Evolutionary conservation across 805 yeast species (phyloP), one percentile per base, ranked within the genome.

Genomic region (Millerozyma acaciae): DNA sequence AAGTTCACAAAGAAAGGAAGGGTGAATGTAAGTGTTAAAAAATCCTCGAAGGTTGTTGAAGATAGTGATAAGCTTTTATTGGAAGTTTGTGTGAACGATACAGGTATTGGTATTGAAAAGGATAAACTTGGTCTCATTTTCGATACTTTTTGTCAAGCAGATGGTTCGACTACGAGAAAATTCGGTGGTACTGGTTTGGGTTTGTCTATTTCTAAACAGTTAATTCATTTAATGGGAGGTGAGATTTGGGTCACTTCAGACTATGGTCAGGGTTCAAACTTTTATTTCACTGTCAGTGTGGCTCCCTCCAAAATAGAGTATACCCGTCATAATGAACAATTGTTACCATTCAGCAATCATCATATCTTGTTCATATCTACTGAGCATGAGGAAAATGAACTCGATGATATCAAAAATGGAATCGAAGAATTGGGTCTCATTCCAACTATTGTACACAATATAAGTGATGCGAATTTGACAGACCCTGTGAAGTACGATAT

Each of bases 111-210:
- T 45, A 86, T 86, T 46, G 86, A 81, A 49, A 78, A 76, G 51
- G 95, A 87, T 50, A 86, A 86, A 52, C 67, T 86, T 22, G 95
- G 86, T 20, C 69, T 87, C 26, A 87, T 86, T 47, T 86, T 86
- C 51, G 95, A 86, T 51, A 86, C 90, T 3, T 86, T 86, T 64
- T 83, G 95, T 45, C 95, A 86, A 57, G 95, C 95, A 6, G 96
- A 86, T 61, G 96, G 96, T 26, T 84, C 95, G 4, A 86, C 95
- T 2, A 86, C 95, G 2, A 75, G 95, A 55, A 85, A 85, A 57
- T 87, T 86, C 55, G 96, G 95, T 48, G 96, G 96, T 50, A 87
- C 95, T 3, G 96, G 96, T 43, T 68, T 86, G 28, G 96, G 96
- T 12, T 68, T 86, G 35, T 84, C 94, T 3, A 86, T 86, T 55